phyloP scores from a whole-genome alignment of 805 yeast genomes.

The Yamadazyma akitaensis region DNA sequence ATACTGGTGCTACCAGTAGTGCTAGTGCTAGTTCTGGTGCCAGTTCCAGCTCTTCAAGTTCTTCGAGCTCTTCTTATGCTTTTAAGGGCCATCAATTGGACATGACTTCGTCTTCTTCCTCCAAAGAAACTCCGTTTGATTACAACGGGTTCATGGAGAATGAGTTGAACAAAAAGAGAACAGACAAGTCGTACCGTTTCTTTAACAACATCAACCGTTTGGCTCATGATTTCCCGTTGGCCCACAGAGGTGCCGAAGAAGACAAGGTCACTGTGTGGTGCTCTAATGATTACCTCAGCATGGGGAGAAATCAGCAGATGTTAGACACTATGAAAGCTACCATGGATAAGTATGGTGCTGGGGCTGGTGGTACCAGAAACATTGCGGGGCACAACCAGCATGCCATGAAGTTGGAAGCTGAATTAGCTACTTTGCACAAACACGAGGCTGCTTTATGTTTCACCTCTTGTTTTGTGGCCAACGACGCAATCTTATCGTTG shows the following conservation, averaged over 20 bases:
- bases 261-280: slow-evolving; percentile 99
- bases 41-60: slow-evolving; percentile 27
- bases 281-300: slow-evolving; percentile 94
- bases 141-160: slow-evolving; percentile 64
- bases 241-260: slow-evolving; percentile 70
- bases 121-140: slow-evolving; percentile 59
- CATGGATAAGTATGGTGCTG: slow-evolving; percentile 89
- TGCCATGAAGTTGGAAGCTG: slow-evolving; percentile 84
- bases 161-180: slow-evolving; percentile 71
- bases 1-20: slow-evolving; percentile 30
- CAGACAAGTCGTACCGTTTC: slow-evolving; percentile 89
- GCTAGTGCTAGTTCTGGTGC: slow-evolving; percentile 27
- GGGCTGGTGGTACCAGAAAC: slow-evolving; percentile 99
- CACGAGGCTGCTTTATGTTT: slow-evolving; percentile 95
- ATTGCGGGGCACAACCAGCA: slow-evolving; percentile 96
- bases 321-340: slow-evolving; percentile 73
- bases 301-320: slow-evolving; percentile 80
- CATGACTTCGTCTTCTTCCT: slow-evolving; percentile 24
- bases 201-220: slow-evolving; percentile 96
- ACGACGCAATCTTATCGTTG: slow-evolving; percentile 88
- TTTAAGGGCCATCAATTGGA: slow-evolving; percentile 25
- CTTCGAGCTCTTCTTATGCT: slow-evolving; percentile 34
- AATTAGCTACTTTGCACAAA: slow-evolving; percentile 85
- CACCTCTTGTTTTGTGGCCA: slow-evolving; percentile 94
- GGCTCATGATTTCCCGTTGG: slow-evolving; percentile 90